Conservation (phyloP, 257 asterid species). For the Misopates orontium region DNA sequence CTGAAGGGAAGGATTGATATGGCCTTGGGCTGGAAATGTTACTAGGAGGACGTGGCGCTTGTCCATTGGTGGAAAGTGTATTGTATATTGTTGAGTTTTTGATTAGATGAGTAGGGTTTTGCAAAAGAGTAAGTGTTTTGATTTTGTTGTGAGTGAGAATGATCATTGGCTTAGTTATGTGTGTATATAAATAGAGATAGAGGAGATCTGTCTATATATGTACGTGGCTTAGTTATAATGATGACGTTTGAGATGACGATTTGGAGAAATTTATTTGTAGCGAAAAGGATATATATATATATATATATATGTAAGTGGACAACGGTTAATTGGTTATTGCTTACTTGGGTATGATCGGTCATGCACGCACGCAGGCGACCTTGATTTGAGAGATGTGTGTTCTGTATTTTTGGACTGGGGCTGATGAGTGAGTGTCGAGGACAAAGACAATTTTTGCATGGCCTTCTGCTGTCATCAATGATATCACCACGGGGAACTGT, state of each 20-base stretch:
- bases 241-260: constrained; percentile 33
- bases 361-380: no score
- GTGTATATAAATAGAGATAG: not conserved
- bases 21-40: constrained; percentile 61
- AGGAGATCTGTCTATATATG: not conserved
- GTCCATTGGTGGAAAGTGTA: constrained; percentile 28
- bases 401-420: no score
- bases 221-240: no score
- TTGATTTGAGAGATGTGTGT: no score
- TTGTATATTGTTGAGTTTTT: not conserved
- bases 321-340: no score
- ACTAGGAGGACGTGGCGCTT: constrained; percentile 39
- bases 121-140: not conserved
- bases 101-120: not conserved
- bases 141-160: not conserved
- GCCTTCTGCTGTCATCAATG: no score
- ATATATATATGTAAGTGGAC: no score
- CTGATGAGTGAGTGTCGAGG: no score
- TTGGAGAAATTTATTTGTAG: not conserved
- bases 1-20: constrained; percentile 67
- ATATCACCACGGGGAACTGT: no score
- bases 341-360: no score
- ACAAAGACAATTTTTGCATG: no score
- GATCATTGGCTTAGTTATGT: not conserved
- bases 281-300: no score